Evolutionary conservation across 345 rosid species (phyloP), one percentile per base, ranked within the genome.

Genomic region (Ailanthus altissimus): DNA sequence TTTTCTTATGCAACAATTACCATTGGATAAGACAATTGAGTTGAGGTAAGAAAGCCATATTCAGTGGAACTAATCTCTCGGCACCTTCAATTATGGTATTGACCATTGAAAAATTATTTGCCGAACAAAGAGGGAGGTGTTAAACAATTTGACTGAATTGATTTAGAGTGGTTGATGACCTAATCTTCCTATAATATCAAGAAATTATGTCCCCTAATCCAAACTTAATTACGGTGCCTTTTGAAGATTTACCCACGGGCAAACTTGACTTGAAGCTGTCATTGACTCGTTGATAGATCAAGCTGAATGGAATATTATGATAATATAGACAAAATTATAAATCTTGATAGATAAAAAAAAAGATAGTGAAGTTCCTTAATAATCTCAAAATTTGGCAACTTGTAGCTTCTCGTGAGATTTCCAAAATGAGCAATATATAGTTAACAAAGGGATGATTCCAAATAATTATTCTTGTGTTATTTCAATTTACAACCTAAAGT

Each of bases 61-160:
- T 81, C 69, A 64, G 73, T 67, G 87, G 86, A 81, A 77, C 81
- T 78, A 79, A 82, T 77, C 83, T 74, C 75, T 78, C 18, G 63
- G 16, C 49, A 72, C 58, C 77, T 70, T 57, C 73, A 80, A 84
- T 82, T 58, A 80, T 82, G 81, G 28, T 67, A 49, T 86, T 82
- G 86, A 84, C 84, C 84, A 84, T 72, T 80, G 80, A 76, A 78
- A 56, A 77, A 84, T 71, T 60, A 75, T 47, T 78, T 82, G 72
- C 79, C 82, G 81, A 66, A 68, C 80, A 69, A 83, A 38, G 74
- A 74, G 65, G 88, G 79, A 80, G 82, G 64, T 46, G 51, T 12
- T 43, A 70, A 70, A 66, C 8, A 49, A 18, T 40, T 56, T 57
- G 9, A 63, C 72, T 14, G 21, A 67, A 69, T 16, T 15, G 8